Base-by-base conservation (phyloP, 805 yeast species). In the Metschnikowia lunata region DNA sequence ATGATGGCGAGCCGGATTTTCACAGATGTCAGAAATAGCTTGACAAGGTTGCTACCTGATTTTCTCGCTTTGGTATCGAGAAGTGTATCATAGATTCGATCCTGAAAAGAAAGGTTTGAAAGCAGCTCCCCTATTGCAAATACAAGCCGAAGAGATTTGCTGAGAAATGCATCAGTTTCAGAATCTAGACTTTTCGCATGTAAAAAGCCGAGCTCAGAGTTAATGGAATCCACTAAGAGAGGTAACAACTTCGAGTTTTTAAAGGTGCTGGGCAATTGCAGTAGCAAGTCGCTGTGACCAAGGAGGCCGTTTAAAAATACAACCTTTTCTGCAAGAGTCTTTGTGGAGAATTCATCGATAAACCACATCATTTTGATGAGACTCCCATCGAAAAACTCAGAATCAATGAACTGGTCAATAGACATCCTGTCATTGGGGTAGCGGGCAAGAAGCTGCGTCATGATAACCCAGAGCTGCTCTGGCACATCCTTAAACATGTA, bases 291-390 rank as follows among this genome's bases (percentile, higher is more conserved):
- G 42, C 57, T n/a, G 32, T 45, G 29, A 14, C 48, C 33, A n/a
- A 77, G 62, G 42, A 91, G 69, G 1, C 88, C 88, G 42, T 76
- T 75, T 51, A 90, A 70, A 58, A 88, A 88, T 1, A 79, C 69
- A 23, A 77, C 61, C 55, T 83, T 84, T 46, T 91, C 97, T 13
- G 74, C 74, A 7, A 71, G 67, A 2, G 82, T 67, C 53, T 85
- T 83, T 0, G 96, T 85, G 8, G 89, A 79, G 49, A 87, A 82
- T 45, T 86, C 93, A 58, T 91, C 97, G 36, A 91, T 63, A 54
- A 85, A 83, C 61, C 83, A 80, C 69, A 91, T 74, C 3, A 95
- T 83, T 56, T 85, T 83, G 40, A 91, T 80, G 39, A 89, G 67
- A 40, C 91, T 87, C 50, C 88, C 90, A 64, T 88, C 85, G 63